Conservation (phyloP, 2,329 filamentous ascomycete genomes). For the Clarireedia monteithiana region DNA sequence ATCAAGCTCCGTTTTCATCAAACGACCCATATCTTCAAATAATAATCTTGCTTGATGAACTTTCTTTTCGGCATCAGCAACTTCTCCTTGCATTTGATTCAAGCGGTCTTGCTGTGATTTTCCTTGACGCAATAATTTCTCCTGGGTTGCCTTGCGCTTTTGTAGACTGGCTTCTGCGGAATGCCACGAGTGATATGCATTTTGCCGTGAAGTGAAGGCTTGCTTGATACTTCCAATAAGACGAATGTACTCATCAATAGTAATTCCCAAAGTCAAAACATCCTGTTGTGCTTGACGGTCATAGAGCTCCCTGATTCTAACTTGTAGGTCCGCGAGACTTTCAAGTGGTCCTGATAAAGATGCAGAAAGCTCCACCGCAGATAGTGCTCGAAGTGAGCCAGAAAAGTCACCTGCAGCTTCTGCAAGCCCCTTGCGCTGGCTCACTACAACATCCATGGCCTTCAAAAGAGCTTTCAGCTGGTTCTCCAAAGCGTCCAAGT, state of each 20-base stretch:
- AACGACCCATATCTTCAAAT: conserved; percentile 94
- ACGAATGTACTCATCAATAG: conserved; percentile 96
- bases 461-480: conserved; percentile 88
- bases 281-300: conserved; percentile 96
- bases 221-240: conserved; percentile 92
- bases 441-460: conserved; percentile 86
- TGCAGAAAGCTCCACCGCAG: conserved; percentile 85
- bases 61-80: conserved; percentile 88
- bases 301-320: conserved; percentile 91
- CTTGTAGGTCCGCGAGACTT: conserved; percentile 83
- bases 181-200: conserved; percentile 93
- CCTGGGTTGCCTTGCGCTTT: conserved; percentile 82
- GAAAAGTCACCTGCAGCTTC: conserved; percentile 93
- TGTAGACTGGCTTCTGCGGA: conserved; percentile 80
- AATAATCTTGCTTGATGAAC: conserved; percentile 83
- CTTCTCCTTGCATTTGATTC: conserved; percentile 85
- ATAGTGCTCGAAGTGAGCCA: conserved; percentile 82
- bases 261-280: conserved; percentile 90
- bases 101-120: conserved; percentile 93
- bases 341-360: conserved; percentile 83
- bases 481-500: conserved; percentile 86
- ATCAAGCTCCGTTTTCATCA: conserved; percentile 88
- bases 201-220: conserved; percentile 86
- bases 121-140: conserved; percentile 91
- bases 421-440: conserved; percentile 85